Base-by-base conservation (phyloP, 768 basidiomycete species). In the Pleurotus tuoliensis region DNA sequence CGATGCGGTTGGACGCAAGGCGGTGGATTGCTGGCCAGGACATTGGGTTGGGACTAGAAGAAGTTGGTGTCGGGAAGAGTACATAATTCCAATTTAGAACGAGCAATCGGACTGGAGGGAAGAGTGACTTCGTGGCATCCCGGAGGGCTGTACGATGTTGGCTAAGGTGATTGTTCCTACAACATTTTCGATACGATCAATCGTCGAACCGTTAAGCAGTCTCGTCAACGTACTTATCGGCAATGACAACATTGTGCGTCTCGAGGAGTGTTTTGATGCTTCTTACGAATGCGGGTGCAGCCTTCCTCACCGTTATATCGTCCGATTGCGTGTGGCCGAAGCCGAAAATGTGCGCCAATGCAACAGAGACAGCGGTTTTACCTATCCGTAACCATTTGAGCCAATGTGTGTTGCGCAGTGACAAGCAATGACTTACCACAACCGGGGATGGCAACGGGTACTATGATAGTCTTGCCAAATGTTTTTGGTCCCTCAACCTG, bases 321-420 rank as follows among this genome's bases (percentile, higher is more conserved):
- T 99, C 97, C 64, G 89, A 92, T 67, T 98, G 97, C 0, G 91
- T 93, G 67, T 98, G 97, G 1, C 81, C 94, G 58, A 93, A 96
- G 0, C 79, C 82, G 64, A 95, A 98, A 2, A 99, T 79, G 53
- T 87, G 78, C 2, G 77, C 61, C 15, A 98, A 80, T 1, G 92
- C 93, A 15, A 97, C 75, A 0, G 90, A 79, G 11, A 98, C 77
- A 0, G 90, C 72, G 0, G 95, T 98, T 76, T 98, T 98, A 25
- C 94, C 93, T 93, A 62, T 34, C 4, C 11, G 11, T 11, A 34
- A 4, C n/a, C 41, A 77, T 61, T 25, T n/a, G 30, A n/a, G 30
- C 30, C 8, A 12, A 30, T 24, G 13, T 20, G 56, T 56, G 27
- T 12, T 25, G 20, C 56, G 41, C 7, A 9, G 18, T 9, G 22